A percentile compares a stretch with the other conserved stretches of the same genome.
These are phyloP conservation scores for Zoysia pacifica DNA, from an alignment of 176 grass and related monocot genomes.

Conservation along the genomic window DNA sequence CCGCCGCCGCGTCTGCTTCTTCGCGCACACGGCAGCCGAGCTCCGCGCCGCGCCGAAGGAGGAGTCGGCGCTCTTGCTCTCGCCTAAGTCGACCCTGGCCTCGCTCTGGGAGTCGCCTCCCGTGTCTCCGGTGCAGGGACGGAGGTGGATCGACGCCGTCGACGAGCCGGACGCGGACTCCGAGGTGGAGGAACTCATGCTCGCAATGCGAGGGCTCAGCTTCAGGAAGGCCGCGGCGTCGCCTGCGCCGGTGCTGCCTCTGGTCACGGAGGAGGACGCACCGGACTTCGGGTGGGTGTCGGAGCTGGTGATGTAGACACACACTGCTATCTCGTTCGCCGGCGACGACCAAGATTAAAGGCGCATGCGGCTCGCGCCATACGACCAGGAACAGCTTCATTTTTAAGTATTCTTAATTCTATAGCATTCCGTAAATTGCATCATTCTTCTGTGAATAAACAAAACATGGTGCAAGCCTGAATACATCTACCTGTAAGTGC, in stretches of 20 bases:
- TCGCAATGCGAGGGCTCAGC: constrained; percentile 64
- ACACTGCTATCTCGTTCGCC: background rate
- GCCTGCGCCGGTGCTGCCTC: constrained; percentile 12
- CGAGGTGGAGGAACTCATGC: constrained; percentile 59
- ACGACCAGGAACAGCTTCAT: constrained; percentile 15
- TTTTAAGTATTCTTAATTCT: constrained; percentile 24
- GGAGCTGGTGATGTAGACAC: constrained; percentile 53
- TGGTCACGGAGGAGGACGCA: constrained; percentile 51
- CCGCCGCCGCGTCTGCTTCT: constrained; percentile 91
- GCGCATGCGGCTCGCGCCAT: background rate
- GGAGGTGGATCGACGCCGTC: constrained; percentile 11
- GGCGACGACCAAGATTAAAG: background rate
- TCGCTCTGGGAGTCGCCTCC: constrained; percentile 70
- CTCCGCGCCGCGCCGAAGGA: constrained; percentile 59
- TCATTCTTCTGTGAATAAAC: constrained; percentile 65
- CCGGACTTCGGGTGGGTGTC: constrained; percentile 89
- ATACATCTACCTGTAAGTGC: constrained; percentile 33
- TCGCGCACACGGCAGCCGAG: constrained; percentile 77
- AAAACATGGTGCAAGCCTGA: constrained; percentile 40
- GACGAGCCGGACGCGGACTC: constrained; percentile 34
- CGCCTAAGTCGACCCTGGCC: constrained; percentile 62
- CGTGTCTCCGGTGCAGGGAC: constrained; percentile 56
- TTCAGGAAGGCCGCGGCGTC: constrained; percentile 49
- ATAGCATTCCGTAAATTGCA: constrained; percentile 26
- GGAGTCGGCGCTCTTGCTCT: constrained; percentile 50